Conservation (phyloP, 2,329 filamentous ascomycete genomes). For the Cladosporium sp. region DNA sequence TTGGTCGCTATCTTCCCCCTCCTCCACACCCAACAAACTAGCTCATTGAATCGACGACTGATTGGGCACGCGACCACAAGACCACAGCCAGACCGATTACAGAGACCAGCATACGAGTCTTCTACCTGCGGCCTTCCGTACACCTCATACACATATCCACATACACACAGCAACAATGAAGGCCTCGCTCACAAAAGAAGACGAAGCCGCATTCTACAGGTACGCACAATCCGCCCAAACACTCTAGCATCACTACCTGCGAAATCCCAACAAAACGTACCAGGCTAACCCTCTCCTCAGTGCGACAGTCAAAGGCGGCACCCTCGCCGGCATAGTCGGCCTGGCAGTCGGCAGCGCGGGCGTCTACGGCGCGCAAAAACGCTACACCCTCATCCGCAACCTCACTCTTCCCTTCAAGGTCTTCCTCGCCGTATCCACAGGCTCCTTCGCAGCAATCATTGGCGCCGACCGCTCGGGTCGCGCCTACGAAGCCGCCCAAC, state of each 20-base stretch:
- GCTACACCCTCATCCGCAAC: slow-evolving; percentile 72
- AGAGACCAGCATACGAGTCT: not conserved
- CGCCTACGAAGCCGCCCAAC: slow-evolving; percentile 63
- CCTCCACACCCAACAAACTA: not conserved
- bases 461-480: slow-evolving; percentile 73
- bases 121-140: not conserved
- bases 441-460: slow-evolving; percentile 79
- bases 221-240: no score
- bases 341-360: slow-evolving; percentile 62
- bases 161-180: slow-evolving; percentile 62
- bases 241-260: no score
- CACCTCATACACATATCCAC: slow-evolving; percentile 15
- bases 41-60: no score
- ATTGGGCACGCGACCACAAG: not conserved
- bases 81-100: not conserved
- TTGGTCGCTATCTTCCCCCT: not conserved
- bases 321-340: slow-evolving; percentile 67
- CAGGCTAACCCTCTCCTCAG: slow-evolving; percentile 31
- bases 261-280: not conserved
- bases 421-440: slow-evolving; percentile 78
- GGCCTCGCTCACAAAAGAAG: slow-evolving; percentile 80
- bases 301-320: slow-evolving; percentile 73
- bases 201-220: slow-evolving; percentile 82
- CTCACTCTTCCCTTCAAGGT: slow-evolving; percentile 86
- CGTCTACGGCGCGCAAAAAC: slow-evolving; percentile 61